Conservation (phyloP, 2,329 filamentous ascomycete species). For the Tympanopsis confertula region DNA sequence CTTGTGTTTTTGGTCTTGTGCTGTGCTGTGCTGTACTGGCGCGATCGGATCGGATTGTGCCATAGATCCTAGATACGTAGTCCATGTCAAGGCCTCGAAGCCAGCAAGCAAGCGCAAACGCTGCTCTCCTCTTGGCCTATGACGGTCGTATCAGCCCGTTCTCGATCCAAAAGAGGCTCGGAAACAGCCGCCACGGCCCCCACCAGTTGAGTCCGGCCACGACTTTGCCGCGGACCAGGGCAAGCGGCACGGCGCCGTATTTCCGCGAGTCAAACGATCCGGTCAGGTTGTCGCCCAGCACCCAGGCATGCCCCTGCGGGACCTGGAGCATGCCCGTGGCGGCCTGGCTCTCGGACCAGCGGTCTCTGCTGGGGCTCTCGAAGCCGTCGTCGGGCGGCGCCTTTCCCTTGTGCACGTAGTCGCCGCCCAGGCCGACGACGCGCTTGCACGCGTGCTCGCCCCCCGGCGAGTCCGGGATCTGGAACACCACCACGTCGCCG, state of each 20-base stretch:
- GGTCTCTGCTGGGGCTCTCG: constrained; percentile 3
- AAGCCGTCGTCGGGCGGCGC: constrained; percentile 27
- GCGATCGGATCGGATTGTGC: too few species aligned
- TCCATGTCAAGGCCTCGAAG: too few species aligned
- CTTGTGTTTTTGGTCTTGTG: too few species aligned
- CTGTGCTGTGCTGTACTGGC: too few species aligned
- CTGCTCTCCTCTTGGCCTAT: too few species aligned
- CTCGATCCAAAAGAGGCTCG: too few species aligned
- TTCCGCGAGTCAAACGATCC: constrained; percentile 77
- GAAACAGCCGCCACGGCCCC: constrained; percentile 36
- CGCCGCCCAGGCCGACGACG: constrained; percentile 63
- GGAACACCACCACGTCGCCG: constrained; percentile 76
- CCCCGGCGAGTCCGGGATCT: constrained; percentile 56
- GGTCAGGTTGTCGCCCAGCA: constrained; percentile 76
- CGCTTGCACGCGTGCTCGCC: constrained; percentile 61
- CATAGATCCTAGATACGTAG: too few species aligned
- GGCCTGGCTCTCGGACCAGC: constrained; percentile 5
- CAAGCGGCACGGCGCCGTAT: constrained; percentile 79
- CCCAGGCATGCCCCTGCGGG: constrained; percentile 82
- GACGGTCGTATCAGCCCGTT: too few species aligned
- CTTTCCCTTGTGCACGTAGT: constrained; percentile 60
- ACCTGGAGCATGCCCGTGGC: constrained; percentile 40
- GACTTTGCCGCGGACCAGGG: constrained; percentile 73
- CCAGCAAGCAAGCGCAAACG: too few species aligned
- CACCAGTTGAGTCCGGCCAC: constrained; percentile 45